Evolutionary conservation across 306 rosid species (phyloP).

Genomic region (Fagus sylvatica): DNA sequence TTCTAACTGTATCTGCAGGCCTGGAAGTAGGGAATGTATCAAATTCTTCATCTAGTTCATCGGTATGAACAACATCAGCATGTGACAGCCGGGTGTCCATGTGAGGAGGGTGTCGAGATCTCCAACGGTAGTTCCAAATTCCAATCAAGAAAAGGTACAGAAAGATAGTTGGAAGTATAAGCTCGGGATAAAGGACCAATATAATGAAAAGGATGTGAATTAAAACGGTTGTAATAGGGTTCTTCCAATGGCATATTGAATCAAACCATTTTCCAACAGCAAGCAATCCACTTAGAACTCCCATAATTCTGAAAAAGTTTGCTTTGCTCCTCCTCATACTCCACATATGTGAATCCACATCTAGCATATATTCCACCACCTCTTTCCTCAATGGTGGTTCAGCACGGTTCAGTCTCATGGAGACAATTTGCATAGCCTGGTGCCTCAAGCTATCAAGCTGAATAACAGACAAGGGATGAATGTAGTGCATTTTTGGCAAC

Average conservation of each 20-base stretch:
- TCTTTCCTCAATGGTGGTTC: constrained; percentile 92
- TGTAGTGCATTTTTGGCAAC: constrained; percentile 94
- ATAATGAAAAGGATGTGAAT: constrained; percentile 79
- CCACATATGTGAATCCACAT: constrained; percentile 93
- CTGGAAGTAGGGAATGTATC: constrained; percentile 80
- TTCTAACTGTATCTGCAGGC: constrained; percentile 53
- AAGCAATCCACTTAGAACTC: constrained; percentile 62
- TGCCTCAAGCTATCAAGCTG: constrained; percentile 80
- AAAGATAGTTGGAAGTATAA: constrained; percentile 76
- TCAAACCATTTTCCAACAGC: constrained; percentile 84
- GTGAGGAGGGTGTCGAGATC: constrained; percentile 88
- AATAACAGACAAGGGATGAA: constrained; percentile 78
- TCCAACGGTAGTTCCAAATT: constrained; percentile 81
- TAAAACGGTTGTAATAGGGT: constrained; percentile 78
- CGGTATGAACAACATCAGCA: constrained; percentile 79
- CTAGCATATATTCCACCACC: constrained; percentile 88
- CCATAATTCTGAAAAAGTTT: constrained; percentile 91
- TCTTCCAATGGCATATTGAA: constrained; percentile 87
- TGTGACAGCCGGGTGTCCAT: constrained; percentile 87
- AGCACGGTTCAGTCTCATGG: constrained; percentile 69
- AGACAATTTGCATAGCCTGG: constrained; percentile 80
- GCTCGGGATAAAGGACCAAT: constrained; percentile 80
- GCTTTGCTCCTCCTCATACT: constrained; percentile 98
- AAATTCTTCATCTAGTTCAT: constrained; percentile 83
- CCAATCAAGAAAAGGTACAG: constrained; percentile 87